Evolutionary conservation across 1,284 basidiomycete genomes (phyloP).

Genomic region (Trametes versicolor): DNA sequence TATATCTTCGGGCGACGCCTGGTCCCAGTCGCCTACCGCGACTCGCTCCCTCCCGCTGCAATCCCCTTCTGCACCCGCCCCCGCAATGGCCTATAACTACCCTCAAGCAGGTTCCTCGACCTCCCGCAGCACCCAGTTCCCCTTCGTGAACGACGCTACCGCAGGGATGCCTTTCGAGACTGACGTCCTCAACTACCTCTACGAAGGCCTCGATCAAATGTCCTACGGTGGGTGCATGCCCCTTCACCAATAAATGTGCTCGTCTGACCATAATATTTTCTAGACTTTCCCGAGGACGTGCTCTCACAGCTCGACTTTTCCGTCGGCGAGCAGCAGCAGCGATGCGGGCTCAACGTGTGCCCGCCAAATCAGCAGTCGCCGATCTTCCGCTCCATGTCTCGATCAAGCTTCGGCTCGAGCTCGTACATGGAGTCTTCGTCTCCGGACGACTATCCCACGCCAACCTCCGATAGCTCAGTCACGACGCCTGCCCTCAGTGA

Average conservation of each 20-base stretch:
- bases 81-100: conserved; percentile 24
- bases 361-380: conserved; percentile 23
- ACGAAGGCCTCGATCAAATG: conserved; percentile 16
- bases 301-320: conserved; percentile 9
- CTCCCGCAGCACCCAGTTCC: conserved; percentile 1
- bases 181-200: conserved; percentile 18
- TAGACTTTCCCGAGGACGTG: conserved; percentile 14
- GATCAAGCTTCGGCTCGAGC: conserved; percentile 32
- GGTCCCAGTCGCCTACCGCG: conserved; percentile 11
- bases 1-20: conserved; percentile 26
- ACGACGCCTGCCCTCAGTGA: conserved; percentile 35
- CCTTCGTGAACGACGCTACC: background rate
- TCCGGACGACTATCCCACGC: conserved; percentile 30
- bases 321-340: conserved; percentile 5
- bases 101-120: conserved; percentile 14
- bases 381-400: conserved; percentile 31
- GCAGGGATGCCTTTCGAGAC: conserved; percentile 15
- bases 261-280: conserved; percentile 13
- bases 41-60: conserved; percentile 5
- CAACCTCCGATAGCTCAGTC: conserved; percentile 30
- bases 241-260: background rate
- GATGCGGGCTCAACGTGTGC: conserved; percentile 5
- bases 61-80: conserved; percentile 12
- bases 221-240: conserved; percentile 19
- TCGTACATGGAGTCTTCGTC: conserved; percentile 21